Evolutionary conservation across 2,329 filamentous ascomycete genomes (phyloP).

Genomic region (Aspergillus hiratsukae): DNA sequence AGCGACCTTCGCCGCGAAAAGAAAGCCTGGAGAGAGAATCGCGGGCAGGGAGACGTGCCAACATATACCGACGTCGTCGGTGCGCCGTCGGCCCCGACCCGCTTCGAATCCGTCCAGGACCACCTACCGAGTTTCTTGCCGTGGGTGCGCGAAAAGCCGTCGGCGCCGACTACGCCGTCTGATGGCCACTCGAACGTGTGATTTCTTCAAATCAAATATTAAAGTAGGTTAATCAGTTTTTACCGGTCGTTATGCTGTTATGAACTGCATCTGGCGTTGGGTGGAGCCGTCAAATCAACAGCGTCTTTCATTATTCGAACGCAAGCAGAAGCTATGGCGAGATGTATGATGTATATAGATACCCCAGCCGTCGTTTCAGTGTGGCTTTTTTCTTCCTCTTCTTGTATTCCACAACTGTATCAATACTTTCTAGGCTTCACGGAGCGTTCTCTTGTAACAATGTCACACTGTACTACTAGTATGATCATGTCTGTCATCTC

Average conservation of each 20-base stretch:
- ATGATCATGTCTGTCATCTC: neutral
- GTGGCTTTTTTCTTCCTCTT: neutral
- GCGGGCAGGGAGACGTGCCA: conserved; percentile 30
- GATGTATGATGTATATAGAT: conserved; percentile 17
- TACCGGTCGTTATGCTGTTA: neutral
- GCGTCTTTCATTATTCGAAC: neutral
- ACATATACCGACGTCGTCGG: conserved; percentile 34
- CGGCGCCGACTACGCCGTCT: conserved; percentile 19
- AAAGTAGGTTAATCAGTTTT: too few species aligned
- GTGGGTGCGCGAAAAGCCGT: conserved; percentile 26
- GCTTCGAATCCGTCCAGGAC: conserved; percentile 34
- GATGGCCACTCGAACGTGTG: conserved; percentile 8
- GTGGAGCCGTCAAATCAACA: neutral
- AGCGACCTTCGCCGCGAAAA: conserved; percentile 43
- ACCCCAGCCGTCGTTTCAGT: conserved; percentile 11
- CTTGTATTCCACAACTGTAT: neutral
- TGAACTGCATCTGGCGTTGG: neutral
- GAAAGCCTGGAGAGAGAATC: conserved; percentile 36
- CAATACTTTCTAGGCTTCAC: neutral
- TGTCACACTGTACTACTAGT: neutral
- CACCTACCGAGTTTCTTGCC: conserved; percentile 24
- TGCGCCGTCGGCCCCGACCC: conserved; percentile 33
- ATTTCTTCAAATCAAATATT: neutral
- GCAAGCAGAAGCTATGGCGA: neutral
- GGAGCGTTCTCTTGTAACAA: neutral